Conservation (phyloP, 768 basidiomycete species). For the Mycena capillaripes region DNA sequence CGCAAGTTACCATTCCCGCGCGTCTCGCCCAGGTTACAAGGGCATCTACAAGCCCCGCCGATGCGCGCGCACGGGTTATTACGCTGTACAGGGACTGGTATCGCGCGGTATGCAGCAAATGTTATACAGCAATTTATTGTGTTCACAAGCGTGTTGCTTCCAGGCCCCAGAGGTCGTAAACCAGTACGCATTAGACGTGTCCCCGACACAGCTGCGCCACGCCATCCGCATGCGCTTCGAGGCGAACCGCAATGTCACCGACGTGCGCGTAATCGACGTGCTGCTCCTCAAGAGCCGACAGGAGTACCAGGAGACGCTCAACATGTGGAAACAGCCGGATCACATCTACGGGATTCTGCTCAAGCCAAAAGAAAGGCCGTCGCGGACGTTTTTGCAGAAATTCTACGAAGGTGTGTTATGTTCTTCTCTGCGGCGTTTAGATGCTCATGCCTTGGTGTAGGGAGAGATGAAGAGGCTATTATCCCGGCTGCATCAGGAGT, state of each 20-base stretch:
- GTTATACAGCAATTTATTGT: neutral
- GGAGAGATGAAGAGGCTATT: constrained; percentile 81
- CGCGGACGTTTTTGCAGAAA: constrained; percentile 83
- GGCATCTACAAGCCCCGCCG: constrained; percentile 66
- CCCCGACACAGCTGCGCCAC: constrained; percentile 83
- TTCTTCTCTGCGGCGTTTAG: neutral
- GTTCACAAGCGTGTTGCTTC: constrained; percentile 7
- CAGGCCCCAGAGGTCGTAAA: constrained; percentile 93
- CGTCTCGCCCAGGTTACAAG: constrained; percentile 83
- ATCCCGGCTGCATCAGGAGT: constrained; percentile 78
- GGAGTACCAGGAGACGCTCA: constrained; percentile 96
- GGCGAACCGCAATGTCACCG: constrained; percentile 84
- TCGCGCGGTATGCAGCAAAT: constrained; percentile 86
- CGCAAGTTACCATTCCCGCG: constrained; percentile 88
- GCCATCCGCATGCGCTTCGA: constrained; percentile 91
- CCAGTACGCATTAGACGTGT: constrained; percentile 86
- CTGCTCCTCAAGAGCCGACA: constrained; percentile 86
- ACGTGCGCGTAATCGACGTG: constrained; percentile 87
- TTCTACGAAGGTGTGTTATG: constrained; percentile 81
- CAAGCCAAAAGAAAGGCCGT: constrained; percentile 56
- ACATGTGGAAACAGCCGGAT: constrained; percentile 92
- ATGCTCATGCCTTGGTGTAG: constrained; percentile 51
- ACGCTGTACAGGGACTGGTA: constrained; percentile 95
- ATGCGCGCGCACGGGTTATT: constrained; percentile 77
- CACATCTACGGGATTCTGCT: constrained; percentile 83